Conservation (phyloP, 2,329 filamentous ascomycete species). For the Emergomyces africanus region DNA sequence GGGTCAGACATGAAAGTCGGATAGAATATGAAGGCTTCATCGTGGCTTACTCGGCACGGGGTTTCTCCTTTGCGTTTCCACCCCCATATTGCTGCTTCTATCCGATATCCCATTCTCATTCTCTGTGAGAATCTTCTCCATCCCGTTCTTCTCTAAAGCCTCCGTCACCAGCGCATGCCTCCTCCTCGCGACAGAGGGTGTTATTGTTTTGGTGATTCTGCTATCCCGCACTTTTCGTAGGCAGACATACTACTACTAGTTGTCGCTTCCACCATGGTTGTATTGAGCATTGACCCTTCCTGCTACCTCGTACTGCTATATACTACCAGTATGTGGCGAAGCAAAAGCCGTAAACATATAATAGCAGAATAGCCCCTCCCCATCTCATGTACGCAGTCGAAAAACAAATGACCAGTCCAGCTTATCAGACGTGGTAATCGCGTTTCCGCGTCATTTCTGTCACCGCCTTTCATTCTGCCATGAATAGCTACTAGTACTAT, state of each 20-base stretch:
- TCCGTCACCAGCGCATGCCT: not conserved
- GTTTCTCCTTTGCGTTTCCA: not conserved
- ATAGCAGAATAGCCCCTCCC: not conserved
- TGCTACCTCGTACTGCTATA: too few species aligned
- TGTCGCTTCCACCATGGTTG: not conserved
- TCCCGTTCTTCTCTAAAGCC: not conserved
- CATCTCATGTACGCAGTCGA: not conserved
- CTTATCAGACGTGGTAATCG: not conserved
- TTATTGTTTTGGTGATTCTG: not conserved
- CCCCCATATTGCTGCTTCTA: not conserved
- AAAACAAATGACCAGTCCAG: not conserved
- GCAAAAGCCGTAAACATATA: not conserved
- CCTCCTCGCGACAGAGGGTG: not conserved
- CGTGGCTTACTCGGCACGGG: not conserved
- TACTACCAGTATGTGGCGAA: not conserved
- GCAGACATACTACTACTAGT: too few species aligned
- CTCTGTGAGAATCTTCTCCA: not conserved
- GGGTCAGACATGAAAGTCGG: not conserved
- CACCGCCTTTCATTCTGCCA: slow-evolving; percentile 3
- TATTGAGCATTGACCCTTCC: not conserved
- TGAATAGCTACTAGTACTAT: not conserved
- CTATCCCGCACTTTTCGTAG: not conserved
- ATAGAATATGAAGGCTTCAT: not conserved
- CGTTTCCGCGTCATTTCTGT: not conserved
- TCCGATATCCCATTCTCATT: not conserved